These are phyloP conservation scores for Leishmania guyanensis DNA, from an alignment of 208 protist genomes.

Conservation along the genomic window DNA sequence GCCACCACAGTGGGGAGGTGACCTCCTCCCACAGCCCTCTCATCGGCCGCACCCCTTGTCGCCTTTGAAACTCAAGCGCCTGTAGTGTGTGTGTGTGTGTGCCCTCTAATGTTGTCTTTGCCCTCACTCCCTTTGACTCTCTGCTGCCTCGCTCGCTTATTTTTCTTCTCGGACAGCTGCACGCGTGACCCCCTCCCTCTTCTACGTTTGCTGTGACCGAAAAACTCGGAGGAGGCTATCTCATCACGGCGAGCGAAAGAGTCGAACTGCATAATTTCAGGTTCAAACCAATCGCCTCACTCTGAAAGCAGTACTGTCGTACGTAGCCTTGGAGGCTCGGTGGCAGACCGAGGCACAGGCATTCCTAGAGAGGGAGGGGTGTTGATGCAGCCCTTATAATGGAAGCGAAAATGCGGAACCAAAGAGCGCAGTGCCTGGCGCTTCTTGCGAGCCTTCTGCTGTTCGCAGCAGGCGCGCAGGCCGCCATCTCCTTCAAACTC, in stretches of 20 bases:
- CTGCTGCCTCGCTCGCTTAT: not conserved
- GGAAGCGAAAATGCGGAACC: not conserved
- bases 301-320: too few relatives aligned
- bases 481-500: slow-evolving; percentile 28
- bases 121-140: not conserved
- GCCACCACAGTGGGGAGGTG: not conserved
- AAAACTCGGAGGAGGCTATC: not conserved
- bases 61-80: not conserved
- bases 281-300: too few relatives aligned
- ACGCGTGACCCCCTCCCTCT: not conserved
- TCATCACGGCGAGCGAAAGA: not conserved
- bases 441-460: slow-evolving; percentile 11
- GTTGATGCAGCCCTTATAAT: not conserved
- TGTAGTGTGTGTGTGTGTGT: not conserved
- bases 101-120: not conserved
- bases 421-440: not conserved
- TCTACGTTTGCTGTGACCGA: not conserved
- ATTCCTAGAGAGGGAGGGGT: not conserved
- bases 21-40: not conserved
- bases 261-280: too few relatives aligned
- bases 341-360: too few relatives aligned
- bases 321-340: too few relatives aligned
- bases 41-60: not conserved
- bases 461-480: not conserved
- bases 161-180: too few relatives aligned